Evolutionary conservation across 768 basidiomycete species (phyloP), one percentile per base, ranked within the genome.

Genomic region (Mycena kentingensis): DNA sequence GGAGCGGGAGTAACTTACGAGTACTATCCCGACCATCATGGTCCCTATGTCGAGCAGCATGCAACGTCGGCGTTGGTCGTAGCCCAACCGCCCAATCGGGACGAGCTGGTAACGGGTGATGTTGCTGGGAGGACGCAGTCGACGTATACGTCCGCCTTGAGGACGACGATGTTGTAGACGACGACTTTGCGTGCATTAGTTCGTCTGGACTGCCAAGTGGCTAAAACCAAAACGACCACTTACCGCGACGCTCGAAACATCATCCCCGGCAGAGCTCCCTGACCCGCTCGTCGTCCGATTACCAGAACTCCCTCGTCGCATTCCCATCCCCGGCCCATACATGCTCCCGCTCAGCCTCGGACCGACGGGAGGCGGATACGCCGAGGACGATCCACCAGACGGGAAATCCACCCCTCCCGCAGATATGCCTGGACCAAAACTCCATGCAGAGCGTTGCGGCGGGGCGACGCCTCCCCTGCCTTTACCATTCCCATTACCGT

Each of bases 31-130:
- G 65, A 36, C 66, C 60, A 13, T 67, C 60, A 58, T 77, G 75
- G 42, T 86, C 82, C 52, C 82, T 81, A 62, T 83, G 80, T 10
- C 83, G 77, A 21, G 78, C 70, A 26, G 77, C 39, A 57, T 87
- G 80, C 24, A 88, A 67, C 12, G 82, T 87, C 25, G 85, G 84
- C 54, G 89, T 85, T 0, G 89, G 81, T 65, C 87, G 90, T 28
- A 93, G 74, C 15, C 89, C 89, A 4, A 93, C 88, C 16, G 91
- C 90, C 91, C 92, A 93, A 66, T 93, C 91, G 34, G 91, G 91
- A 51, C 91, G 78, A 2, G 89, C 73, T 3, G 91, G 91, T 32
- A 93, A 76, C 13, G 90, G 91, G 51, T 85, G 83, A 70, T 90
- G 77, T 60, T 77, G 79, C 19, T 34, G 22, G 21, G 86, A 88